Evolutionary conservation across 2,329 filamentous ascomycete species (phyloP).

Genomic region (Beauveria sp.): DNA sequence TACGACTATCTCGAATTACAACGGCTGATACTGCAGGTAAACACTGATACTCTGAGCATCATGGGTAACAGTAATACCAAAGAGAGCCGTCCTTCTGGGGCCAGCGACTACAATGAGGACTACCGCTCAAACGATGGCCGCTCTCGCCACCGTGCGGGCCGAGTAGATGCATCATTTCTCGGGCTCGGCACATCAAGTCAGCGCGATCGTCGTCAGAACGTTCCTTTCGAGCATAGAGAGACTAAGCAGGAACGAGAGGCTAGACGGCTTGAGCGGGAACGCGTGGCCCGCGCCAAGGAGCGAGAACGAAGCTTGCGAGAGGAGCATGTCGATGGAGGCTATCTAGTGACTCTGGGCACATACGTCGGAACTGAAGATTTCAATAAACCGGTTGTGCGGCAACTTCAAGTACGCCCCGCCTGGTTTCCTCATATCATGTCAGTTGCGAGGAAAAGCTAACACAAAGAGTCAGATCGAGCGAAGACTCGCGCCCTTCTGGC

Average conservation of each 20-base stretch:
- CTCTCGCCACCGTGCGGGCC: constrained; percentile 23
- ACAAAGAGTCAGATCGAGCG: constrained; percentile 66
- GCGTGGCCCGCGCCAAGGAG: constrained; percentile 67
- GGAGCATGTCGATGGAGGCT: constrained; percentile 91
- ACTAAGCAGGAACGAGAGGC: constrained; percentile 89
- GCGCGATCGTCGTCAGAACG: constrained; percentile 32
- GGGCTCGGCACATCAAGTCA: constrained; percentile 33
- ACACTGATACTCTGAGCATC: background rate
- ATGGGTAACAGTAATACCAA: constrained; percentile 36
- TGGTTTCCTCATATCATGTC: background rate
- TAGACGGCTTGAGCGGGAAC: constrained; percentile 74
- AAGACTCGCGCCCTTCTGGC: constrained; percentile 89
- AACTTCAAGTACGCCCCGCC: constrained; percentile 66
- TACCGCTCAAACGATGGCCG: constrained; percentile 2
- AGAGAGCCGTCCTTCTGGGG: constrained; percentile 27
- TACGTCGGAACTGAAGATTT: constrained; percentile 93
- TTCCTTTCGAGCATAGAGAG: constrained; percentile 61
- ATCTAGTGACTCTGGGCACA: constrained; percentile 84
- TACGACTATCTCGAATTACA: background rate
- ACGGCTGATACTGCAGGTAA: background rate
- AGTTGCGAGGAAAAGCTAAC: background rate
- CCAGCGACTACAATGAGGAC: constrained; percentile 13
- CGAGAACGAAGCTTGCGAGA: constrained; percentile 84
- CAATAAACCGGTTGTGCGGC: constrained; percentile 78
- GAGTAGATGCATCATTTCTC: constrained; percentile 41